These are phyloP conservation scores for Volutella citrinella DNA, from an alignment of 2,329 filamentous ascomycete genomes.

Conservation along the genomic window DNA sequence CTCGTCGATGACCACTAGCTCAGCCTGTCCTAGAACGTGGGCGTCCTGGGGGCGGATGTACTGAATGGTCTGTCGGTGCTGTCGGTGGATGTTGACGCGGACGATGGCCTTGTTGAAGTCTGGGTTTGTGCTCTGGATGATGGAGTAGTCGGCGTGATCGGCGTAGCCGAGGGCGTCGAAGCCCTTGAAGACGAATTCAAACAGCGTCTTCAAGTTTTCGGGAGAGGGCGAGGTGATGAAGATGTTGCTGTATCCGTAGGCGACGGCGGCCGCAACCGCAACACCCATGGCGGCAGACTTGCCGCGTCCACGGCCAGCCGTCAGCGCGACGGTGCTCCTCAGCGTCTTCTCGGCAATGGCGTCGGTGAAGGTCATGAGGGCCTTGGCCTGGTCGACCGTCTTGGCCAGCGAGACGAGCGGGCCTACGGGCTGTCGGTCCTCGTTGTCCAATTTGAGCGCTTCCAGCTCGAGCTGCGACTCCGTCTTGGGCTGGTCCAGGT, in stretches of 20 bases:
- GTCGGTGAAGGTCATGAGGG: slow-evolving; percentile 93
- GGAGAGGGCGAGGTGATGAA: slow-evolving; percentile 98
- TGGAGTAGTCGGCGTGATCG: slow-evolving; percentile 95
- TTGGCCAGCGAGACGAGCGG: slow-evolving; percentile 79
- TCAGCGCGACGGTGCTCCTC: slow-evolving; percentile 88
- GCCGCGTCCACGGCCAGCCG: slow-evolving; percentile 88
- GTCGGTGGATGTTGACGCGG: slow-evolving; percentile 88
- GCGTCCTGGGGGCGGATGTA: slow-evolving; percentile 97
- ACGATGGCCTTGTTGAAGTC: slow-evolving; percentile 99
- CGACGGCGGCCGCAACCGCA: slow-evolving; percentile 88
- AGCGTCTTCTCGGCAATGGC: slow-evolving; percentile 95
- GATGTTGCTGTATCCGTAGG: slow-evolving; percentile 97
- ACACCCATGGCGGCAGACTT: slow-evolving; percentile 96
- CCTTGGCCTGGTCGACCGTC: slow-evolving; percentile 94
- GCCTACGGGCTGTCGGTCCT: slow-evolving; percentile 82
- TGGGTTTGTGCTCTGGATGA: slow-evolving; percentile 96
- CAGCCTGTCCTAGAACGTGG: slow-evolving; percentile 91
- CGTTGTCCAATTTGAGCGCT: slow-evolving; percentile 80
- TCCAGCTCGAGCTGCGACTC: slow-evolving; percentile 74
- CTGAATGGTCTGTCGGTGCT: slow-evolving; percentile 96
- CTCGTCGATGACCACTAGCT: slow-evolving; percentile 94
- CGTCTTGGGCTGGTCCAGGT: slow-evolving; percentile 70
- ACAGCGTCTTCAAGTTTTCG: slow-evolving; percentile 97
- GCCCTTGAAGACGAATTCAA: slow-evolving; percentile 97
- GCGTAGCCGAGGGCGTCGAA: slow-evolving; percentile 93